Conservation (phyloP, 2,329 filamentous ascomycete species). For the Penicillium sp. region DNA sequence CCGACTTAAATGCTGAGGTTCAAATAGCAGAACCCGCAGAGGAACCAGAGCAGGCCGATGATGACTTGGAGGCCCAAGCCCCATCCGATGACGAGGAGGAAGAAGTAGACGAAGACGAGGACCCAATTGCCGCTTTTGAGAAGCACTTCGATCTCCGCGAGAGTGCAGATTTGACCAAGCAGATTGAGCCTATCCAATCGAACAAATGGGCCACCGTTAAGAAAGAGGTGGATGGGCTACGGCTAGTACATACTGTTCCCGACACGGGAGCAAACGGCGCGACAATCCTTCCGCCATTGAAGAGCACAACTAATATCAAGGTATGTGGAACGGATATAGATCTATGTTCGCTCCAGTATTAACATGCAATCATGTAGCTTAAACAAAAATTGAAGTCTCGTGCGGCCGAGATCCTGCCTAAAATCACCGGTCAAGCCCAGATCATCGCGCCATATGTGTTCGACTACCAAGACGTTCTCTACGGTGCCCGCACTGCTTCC, state of each 20-base stretch:
- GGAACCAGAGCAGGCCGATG: constrained; percentile 36
- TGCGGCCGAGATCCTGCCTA: constrained; percentile 53
- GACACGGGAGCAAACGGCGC: constrained; percentile 26
- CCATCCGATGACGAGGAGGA: constrained; percentile 44
- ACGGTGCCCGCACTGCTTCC: constrained; percentile 66
- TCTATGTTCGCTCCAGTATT: neutral
- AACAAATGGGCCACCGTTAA: constrained; percentile 51
- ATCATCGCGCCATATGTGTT: constrained; percentile 71
- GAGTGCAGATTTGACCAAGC: constrained; percentile 56
- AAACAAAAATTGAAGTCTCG: constrained; percentile 67
- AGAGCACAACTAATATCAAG: constrained; percentile 36
- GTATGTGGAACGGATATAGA: constrained; percentile 19
- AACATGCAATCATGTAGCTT: constrained; percentile 52
- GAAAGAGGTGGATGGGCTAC: constrained; percentile 34
- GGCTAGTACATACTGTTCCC: constrained; percentile 31
- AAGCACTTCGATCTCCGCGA: constrained; percentile 71
- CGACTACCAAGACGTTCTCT: constrained; percentile 76
- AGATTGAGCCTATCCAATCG: constrained; percentile 46
- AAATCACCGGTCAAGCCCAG: constrained; percentile 62
- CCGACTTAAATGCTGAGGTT: constrained; percentile 26
- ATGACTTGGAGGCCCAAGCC: constrained; percentile 50
- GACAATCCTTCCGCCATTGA: constrained; percentile 30
- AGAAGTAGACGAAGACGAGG: constrained; percentile 38
- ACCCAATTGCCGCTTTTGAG: constrained; percentile 70
- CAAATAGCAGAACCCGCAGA: constrained; percentile 20